These are phyloP conservation scores for Coffea humblotiana DNA, from an alignment of 305 asterid species.

Conservation along the genomic window DNA sequence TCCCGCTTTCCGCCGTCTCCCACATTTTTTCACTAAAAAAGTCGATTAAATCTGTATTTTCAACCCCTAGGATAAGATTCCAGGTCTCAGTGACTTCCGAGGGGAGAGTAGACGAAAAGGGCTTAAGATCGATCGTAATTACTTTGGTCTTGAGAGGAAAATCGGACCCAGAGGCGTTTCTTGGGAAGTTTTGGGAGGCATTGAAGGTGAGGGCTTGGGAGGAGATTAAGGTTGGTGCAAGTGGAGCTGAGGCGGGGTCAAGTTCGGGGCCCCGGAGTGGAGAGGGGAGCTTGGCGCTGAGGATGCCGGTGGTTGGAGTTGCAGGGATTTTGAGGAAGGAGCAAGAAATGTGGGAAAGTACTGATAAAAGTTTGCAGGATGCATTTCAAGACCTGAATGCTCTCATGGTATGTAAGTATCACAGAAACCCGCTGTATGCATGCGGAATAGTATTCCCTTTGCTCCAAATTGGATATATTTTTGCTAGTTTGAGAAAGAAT, in stretches of 20 bases:
- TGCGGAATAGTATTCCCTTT: neutral
- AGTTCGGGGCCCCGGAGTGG: constrained; percentile 34
- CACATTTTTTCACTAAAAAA: constrained; percentile 58
- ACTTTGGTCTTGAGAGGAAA: constrained; percentile 67
- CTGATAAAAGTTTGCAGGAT: constrained; percentile 95
- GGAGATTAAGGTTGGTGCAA: constrained; percentile 28
- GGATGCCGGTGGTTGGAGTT: constrained; percentile 83
- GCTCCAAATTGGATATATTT: neutral
- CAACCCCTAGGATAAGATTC: constrained; percentile 76
- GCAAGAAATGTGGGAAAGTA: constrained; percentile 98
- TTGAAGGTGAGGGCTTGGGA: constrained; percentile 83
- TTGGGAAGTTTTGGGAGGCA: constrained; percentile 79
- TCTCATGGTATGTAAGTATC: constrained; percentile 63
- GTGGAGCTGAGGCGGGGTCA: constrained; percentile 36
- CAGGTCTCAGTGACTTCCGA: constrained; percentile 58
- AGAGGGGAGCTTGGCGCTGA: constrained; percentile 50
- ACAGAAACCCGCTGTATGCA: neutral
- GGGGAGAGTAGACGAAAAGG: constrained; percentile 46
- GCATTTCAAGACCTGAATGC: constrained; percentile 99
- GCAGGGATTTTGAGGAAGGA: constrained; percentile 94
- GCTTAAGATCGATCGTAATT: constrained; percentile 42
- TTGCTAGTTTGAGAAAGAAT: neutral
- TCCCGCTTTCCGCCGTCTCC: constrained; percentile 61
- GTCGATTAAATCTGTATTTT: constrained; percentile 77
- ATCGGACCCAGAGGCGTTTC: constrained; percentile 64